A percentile compares a stretch with the other conserved stretches of the same genome.
Conservation (phyloP, 345 rosid species). For the Boechera stricta region DNA sequence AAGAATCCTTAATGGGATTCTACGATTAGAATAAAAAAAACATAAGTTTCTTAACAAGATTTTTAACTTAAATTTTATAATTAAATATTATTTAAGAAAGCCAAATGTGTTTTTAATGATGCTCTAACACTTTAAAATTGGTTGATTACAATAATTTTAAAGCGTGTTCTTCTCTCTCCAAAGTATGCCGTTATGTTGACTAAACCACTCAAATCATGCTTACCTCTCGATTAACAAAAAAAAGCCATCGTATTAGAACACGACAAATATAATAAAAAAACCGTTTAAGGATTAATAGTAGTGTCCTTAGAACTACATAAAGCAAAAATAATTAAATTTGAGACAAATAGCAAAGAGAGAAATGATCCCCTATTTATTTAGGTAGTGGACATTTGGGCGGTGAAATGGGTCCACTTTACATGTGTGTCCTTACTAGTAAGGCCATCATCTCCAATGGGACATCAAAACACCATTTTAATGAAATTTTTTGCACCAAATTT, state of each 20-base stretch:
- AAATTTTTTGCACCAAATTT: too few species aligned
- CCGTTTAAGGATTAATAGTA: background rate
- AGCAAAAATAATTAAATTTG: background rate
- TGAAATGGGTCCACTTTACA: conserved; percentile 19
- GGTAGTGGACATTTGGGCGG: conserved; percentile 30
- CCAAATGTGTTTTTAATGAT: too few species aligned
- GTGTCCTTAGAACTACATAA: background rate
- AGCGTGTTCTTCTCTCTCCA: background rate
- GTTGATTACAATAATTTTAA: background rate
- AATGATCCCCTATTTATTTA: background rate
- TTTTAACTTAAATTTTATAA: too few species aligned
- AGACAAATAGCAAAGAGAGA: conserved; percentile 4
- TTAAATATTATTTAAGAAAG: too few species aligned
- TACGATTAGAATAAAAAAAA: too few species aligned
- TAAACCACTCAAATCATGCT: conserved; percentile 14
- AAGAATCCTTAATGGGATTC: too few species aligned
- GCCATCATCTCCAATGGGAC: background rate
- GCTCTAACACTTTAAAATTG: conserved; percentile 5
- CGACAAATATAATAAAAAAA: background rate
- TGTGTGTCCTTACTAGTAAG: background rate
- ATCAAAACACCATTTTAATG: too few species aligned
- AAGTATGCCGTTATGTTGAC: conserved; percentile 33
- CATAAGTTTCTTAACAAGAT: too few species aligned
- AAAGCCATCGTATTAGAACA: background rate
- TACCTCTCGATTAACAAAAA: background rate